Evolutionary conservation across 2,329 filamentous ascomycete species (phyloP), one percentile per base, ranked within the genome.

Genomic region (Ophiostoma montium): DNA sequence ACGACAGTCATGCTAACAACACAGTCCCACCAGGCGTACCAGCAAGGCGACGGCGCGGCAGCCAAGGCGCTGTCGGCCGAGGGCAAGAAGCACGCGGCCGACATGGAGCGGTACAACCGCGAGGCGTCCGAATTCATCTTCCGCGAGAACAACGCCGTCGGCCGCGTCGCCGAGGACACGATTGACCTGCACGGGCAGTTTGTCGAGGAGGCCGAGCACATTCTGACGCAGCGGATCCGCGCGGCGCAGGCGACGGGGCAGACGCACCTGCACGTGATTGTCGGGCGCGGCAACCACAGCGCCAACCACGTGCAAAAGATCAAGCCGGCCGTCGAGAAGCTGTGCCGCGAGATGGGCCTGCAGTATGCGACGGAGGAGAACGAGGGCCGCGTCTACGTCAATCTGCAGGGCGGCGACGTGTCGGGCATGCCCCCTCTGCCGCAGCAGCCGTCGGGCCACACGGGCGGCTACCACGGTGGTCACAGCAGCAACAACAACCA

Each of bases 181-280:
- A 89, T 98, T 58, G 92, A 98, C 67, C 72, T 98, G 44, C 92
- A 98, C 64, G 92, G 92, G 3, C 84, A 94, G 61, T 95, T 84
- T 60, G 89, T 95, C 52, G 86, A 95, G 63, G 92, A 96, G 69
- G 92, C 92, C 5, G 88, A 95, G 70, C 78, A 86, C 55, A 92
- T 95, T 50, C 70, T 96, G 19, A 86, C 90, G 67, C 74, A 86
- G 65, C 76, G 92, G 56, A 94, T 98, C 60, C 77, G 78, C 56
- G 81, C 85, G 57, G 88, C 88, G 51, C 78, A 79, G 62, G 65
- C 74, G 48, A 74, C 78, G 33, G 86, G 86, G 0, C 83, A 94
- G 68, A 78, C 71, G 18, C 86, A 95, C 67, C 69, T 98, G 50
- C 88, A 95, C 67, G 89, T 94, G 36, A 95, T 98, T 60, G 90